Conservation (phyloP, 2,329 filamentous ascomycete genomes). For the Fonsecaea pugnacius region DNA sequence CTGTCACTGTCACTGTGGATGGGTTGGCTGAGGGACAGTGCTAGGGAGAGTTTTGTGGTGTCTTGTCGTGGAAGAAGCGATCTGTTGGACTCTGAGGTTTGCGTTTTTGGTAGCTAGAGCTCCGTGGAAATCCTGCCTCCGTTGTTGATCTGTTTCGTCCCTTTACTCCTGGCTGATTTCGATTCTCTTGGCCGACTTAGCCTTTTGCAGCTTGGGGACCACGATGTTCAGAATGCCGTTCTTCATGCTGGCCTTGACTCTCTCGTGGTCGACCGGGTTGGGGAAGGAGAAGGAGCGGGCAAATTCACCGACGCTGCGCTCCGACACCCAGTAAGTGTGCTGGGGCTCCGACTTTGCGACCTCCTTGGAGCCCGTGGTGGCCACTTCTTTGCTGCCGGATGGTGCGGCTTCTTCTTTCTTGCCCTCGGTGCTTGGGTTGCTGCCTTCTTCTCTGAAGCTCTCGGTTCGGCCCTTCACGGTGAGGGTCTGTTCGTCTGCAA, state of each 20-base stretch:
- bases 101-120: neutral
- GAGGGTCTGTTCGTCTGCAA: conserved; percentile 53
- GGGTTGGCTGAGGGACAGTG: neutral
- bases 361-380: conserved; percentile 34
- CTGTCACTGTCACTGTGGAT: neutral
- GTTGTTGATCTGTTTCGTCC: neutral
- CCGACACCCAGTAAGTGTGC: conserved; percentile 62
- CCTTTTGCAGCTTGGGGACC: conserved; percentile 60
- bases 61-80: neutral
- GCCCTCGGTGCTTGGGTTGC: conserved; percentile 13
- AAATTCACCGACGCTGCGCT: conserved; percentile 65
- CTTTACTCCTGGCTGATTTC: conserved; percentile 29
- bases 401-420: conserved; percentile 23
- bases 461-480: conserved; percentile 52
- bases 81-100: neutral
- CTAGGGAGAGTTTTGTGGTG: neutral
- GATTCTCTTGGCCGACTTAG: conserved; percentile 23
- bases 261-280: conserved; percentile 60
- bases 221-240: conserved; percentile 63
- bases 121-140: neutral
- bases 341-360: conserved; percentile 41
- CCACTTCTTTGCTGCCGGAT: conserved; percentile 37
- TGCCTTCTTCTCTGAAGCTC: conserved; percentile 41
- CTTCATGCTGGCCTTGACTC: conserved; percentile 65
- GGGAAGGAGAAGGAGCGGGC: conserved; percentile 65